These are phyloP conservation scores for Amorphotheca resinae DNA, from an alignment of 495 filamentous ascomycete genomes.

Conservation along the genomic window DNA sequence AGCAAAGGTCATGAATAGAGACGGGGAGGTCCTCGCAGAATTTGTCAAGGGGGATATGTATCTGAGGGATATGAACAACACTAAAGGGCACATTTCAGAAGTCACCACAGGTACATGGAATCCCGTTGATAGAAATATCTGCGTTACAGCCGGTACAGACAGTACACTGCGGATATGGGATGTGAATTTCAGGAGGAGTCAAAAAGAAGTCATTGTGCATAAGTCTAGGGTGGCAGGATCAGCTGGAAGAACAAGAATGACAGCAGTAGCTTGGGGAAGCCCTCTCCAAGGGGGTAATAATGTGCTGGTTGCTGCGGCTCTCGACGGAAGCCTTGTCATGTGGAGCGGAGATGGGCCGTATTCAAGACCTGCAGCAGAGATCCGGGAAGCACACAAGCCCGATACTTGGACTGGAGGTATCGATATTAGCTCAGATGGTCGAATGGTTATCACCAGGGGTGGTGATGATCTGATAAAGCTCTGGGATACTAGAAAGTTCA, in stretches of 20 bases:
- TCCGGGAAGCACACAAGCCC: slow-evolving; percentile 67
- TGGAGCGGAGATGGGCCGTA: slow-evolving; percentile 84
- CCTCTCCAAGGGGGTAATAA: slow-evolving; percentile 62
- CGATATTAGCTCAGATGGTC: slow-evolving; percentile 83
- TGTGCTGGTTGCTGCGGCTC: slow-evolving; percentile 71
- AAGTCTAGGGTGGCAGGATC: slow-evolving; percentile 78
- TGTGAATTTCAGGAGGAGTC: slow-evolving; percentile 69
- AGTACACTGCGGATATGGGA: slow-evolving; percentile 96
- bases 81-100: slow-evolving; percentile 89
- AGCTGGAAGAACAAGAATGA: slow-evolving; percentile 88
- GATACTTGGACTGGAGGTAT: slow-evolving; percentile 89
- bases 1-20: slow-evolving; percentile 75
- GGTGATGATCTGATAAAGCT: slow-evolving; percentile 76
- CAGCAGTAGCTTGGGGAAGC: slow-evolving; percentile 78
- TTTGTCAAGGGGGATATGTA: slow-evolving; percentile 99
- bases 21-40: slow-evolving; percentile 73
- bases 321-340: slow-evolving; percentile 88
- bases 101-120: slow-evolving; percentile 80
- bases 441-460: slow-evolving; percentile 77
- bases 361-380: slow-evolving; percentile 72
- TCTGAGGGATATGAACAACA: slow-evolving; percentile 87
- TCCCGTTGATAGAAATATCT: slow-evolving; percentile 67
- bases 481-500: slow-evolving; percentile 97
- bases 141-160: slow-evolving; percentile 83
- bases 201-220: slow-evolving; percentile 89